phyloP scores from a whole-genome alignment of 306 rosid genomes.

The Cyamopsis tetragonoloba region DNA sequence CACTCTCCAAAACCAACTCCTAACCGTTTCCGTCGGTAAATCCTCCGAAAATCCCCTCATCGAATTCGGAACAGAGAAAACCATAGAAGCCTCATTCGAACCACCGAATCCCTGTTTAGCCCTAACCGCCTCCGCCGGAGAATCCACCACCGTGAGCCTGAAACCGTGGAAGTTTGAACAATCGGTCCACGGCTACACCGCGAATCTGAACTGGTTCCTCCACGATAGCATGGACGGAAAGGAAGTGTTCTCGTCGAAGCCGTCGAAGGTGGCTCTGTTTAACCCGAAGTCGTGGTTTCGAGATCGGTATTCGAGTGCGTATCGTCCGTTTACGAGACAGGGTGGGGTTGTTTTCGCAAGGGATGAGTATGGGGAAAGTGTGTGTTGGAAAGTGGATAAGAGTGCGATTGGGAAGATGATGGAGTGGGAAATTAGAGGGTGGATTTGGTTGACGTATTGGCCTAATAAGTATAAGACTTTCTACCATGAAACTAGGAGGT shows the following conservation, averaged over 20 bases:
- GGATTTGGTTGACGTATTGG: conserved; percentile 93
- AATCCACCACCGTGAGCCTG: conserved; percentile 51
- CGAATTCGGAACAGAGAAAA: conserved; percentile 58
- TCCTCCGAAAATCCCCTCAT: conserved; percentile 75
- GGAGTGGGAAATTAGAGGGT: conserved; percentile 92
- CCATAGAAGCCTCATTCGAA: conserved; percentile 72
- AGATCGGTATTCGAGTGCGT: conserved; percentile 73
- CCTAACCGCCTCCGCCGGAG: conserved; percentile 57
- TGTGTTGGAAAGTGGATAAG: conserved; percentile 78
- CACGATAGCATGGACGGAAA: conserved; percentile 71
- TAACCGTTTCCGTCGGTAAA: conserved; percentile 73
- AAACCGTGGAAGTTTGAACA: conserved; percentile 94
- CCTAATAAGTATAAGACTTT: conserved; percentile 74
- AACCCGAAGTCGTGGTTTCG: conserved; percentile 83
- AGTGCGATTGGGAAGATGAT: conserved; percentile 56
- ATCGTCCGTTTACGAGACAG: conserved; percentile 80
- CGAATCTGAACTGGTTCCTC: conserved; percentile 78
- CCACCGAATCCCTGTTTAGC: conserved; percentile 56
- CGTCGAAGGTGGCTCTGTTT: conserved; percentile 61
- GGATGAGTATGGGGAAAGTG: conserved; percentile 79
- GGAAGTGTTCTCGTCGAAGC: conserved; percentile 73
- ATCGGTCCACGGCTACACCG: conserved; percentile 68
- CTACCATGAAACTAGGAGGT: conserved; percentile 70
- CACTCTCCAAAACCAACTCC: conserved; percentile 46
- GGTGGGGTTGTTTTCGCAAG: conserved; percentile 87